Evolutionary conservation across 2,329 filamentous ascomycete species (phyloP).

Genomic region (Penicillium polonicum): DNA sequence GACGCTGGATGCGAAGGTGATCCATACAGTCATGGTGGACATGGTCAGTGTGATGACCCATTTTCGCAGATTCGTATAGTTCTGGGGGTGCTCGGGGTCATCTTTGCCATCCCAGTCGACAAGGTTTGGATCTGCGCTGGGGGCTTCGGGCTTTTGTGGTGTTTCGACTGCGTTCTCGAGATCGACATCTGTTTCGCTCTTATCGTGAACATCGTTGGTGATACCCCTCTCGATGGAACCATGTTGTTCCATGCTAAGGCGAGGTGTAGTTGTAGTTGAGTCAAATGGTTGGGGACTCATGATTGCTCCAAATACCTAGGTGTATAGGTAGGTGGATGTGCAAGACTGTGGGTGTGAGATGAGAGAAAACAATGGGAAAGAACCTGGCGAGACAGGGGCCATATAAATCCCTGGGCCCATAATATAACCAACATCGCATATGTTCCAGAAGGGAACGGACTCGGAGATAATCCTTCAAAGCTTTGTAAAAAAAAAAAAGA

Average conservation of each 20-base stretch:
- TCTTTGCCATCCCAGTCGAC: constrained; percentile 33
- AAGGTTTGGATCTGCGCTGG: constrained; percentile 28
- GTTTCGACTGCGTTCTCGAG: not conserved
- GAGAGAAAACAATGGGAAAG: not conserved
- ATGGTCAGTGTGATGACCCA: constrained; percentile 46
- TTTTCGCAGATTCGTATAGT: constrained; percentile 30
- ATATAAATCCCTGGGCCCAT: not conserved
- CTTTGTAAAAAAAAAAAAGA: not conserved
- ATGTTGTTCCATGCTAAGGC: constrained; percentile 19
- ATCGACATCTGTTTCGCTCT: constrained; percentile 13
- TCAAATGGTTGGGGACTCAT: constrained; percentile 13
- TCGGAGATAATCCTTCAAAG: not conserved
- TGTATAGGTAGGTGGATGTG: not conserved
- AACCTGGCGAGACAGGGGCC: not conserved
- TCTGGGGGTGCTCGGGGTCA: constrained; percentile 34
- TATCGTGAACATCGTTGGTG: not conserved
- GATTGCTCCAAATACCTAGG: not conserved
- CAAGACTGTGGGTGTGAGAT: not conserved
- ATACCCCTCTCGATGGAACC: not conserved
- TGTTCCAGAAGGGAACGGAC: not conserved
- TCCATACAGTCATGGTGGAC: constrained; percentile 46
- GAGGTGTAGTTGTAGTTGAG: constrained; percentile 19
- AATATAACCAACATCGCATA: not conserved
- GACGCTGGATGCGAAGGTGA: constrained; percentile 50
- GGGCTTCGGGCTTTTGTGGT: constrained; percentile 5